Base-by-base conservation (phyloP, 768 basidiomycete species). In the Boletus tylopilopsis region DNA sequence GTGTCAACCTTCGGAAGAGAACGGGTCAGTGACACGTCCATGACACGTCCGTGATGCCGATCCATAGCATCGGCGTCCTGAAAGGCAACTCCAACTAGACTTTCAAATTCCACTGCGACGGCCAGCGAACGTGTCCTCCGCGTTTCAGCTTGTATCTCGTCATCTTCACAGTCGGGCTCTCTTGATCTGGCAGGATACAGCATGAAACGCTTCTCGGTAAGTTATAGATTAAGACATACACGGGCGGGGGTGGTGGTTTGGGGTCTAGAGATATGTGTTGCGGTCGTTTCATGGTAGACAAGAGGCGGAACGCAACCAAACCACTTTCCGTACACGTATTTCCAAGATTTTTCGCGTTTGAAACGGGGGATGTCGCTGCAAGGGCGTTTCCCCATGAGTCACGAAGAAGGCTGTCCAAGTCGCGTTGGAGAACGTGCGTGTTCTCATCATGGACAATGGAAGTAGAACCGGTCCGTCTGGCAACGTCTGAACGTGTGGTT, bases 81-180 rank as follows among this genome's bases (percentile, higher is more conserved):
- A 32, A 36, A 66, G 58, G 19, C 48, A 35, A 25, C 68, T 25
- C 22, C 76, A 49, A 9, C 10, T 9, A 49, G 29, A 18, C 49
- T 57, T 60, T 18, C 58, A 18, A 60, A 58, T 34, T 77, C 72
- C 16, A 80, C 67, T 1, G 79, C 73, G 23, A 66, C 68, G 5
- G 66, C 65, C 47, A 67, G 40, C 2, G 80, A 72, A 19, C 63
- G 71, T 45, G 59, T 58, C 52, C 59, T 62, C 41, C 81, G 76
- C 43, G 69, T 58, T 37, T 68, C 54, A n/a, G 80, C 80, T 55
- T 73, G 68, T 13, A 30, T 54, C 41, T 68, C 62, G 41, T 60
- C 70, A 53, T 83, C 81, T 56, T 82, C 81, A 5, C 57, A 68
- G 25, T 75, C 76, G 1, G 79, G 81, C 47, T 73, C 76, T 35